Conservation (phyloP, 139 green algal species). For the Chlamydomonas sp. region DNA sequence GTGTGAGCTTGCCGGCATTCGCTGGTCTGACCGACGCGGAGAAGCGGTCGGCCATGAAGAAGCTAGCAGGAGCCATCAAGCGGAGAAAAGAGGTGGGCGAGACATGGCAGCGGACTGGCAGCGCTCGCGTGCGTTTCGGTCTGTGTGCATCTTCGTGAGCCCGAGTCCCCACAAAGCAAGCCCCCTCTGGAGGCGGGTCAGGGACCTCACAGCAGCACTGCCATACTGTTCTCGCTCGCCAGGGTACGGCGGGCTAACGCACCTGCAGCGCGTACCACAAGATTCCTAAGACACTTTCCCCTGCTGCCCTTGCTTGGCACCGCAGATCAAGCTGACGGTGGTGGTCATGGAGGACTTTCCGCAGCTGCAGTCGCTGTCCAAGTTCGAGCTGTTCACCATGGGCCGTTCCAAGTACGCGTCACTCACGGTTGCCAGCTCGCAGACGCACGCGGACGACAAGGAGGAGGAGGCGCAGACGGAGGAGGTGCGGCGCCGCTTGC, state of each 20-base stretch:
- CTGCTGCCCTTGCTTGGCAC: too few relatives aligned
- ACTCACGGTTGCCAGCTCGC: conserved; percentile 24
- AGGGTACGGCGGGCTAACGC: neutral
- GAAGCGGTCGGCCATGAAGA: conserved; percentile 6
- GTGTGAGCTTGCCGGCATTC: conserved; percentile 7
- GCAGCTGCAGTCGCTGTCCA: conserved; percentile 9
- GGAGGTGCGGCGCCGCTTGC: conserved; percentile 35
- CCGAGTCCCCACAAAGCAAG: too few relatives aligned
- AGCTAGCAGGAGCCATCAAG: conserved; percentile 24
- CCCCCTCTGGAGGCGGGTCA: too few relatives aligned
- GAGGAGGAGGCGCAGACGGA: conserved; percentile 67
- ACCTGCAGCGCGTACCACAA: neutral
- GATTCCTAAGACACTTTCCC: neutral
- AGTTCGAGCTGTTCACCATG: conserved; percentile 51
- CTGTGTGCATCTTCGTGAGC: neutral
- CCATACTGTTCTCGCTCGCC: too few relatives aligned
- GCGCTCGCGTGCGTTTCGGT: conserved; percentile 17
- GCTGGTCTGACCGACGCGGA: conserved; percentile 34
- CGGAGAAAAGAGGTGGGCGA: conserved; percentile 10
- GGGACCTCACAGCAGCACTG: too few relatives aligned
- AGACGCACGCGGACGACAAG: conserved; percentile 64
- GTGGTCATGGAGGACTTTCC: conserved; percentile 50
- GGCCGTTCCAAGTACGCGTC: conserved; percentile 43
- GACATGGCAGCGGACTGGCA: conserved; percentile 1
- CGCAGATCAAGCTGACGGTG: conserved; percentile 28